phyloP scores from a whole-genome alignment of 2,329 filamentous ascomycete species.

The Septoria petroselini region DNA sequence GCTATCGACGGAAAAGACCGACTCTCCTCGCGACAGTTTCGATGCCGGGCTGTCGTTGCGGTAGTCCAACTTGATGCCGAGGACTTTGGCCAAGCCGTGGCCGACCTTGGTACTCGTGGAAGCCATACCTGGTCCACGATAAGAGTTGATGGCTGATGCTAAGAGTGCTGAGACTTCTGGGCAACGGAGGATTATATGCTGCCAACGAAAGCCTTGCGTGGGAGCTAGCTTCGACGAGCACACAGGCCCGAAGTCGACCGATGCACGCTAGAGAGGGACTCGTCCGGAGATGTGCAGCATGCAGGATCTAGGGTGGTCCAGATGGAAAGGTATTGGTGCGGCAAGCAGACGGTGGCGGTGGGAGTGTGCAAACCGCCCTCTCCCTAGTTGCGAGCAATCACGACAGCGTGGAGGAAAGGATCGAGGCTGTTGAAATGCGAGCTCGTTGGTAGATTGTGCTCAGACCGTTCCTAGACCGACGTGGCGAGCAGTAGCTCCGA shows the following conservation, averaged over 20 bases:
- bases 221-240: conserved; percentile 8
- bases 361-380: not conserved
- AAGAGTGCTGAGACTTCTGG: conserved; percentile 10
- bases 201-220: conserved; percentile 1
- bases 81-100: conserved; percentile 69
- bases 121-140: conserved; percentile 27
- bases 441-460: not conserved
- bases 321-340: conserved; percentile 13
- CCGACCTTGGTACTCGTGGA: conserved; percentile 57
- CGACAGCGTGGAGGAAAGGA: conserved; percentile 18
- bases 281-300: conserved; percentile 7
- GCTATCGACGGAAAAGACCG: conserved; percentile 69
- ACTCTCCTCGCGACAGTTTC: conserved; percentile 72
- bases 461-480: not conserved
- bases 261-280: conserved; percentile 6
- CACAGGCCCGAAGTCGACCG: conserved; percentile 6
- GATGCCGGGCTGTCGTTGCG: conserved; percentile 54
- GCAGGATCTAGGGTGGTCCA: conserved; percentile 14
- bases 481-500: not conserved
- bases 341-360: conserved; percentile 8
- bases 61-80: conserved; percentile 78
- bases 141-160: conserved; percentile 14
- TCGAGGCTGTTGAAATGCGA: not conserved
- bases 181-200: conserved; percentile 4
- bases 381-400: conserved; percentile 16